Base-by-base conservation (phyloP, 495 filamentous ascomycete species). In the Neurospora intermedia region DNA sequence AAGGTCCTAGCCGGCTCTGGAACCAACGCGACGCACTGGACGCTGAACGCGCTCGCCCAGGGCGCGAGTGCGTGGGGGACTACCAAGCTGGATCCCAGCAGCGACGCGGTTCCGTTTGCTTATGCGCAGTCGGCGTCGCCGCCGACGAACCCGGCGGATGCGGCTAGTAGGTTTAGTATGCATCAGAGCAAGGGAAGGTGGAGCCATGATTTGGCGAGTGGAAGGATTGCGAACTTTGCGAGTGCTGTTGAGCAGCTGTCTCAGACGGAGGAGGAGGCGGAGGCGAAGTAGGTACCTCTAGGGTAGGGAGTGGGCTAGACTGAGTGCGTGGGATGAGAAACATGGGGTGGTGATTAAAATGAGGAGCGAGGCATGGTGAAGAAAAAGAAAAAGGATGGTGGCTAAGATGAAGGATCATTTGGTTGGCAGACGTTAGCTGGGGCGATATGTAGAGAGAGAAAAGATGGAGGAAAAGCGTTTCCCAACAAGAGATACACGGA, bases 21-120 rank as follows among this genome's bases (percentile, higher is more conserved):
- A 13, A 43, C 75, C 76, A 81, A 83, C 75, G 71, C 70, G 45
- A 83, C 82, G 4, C 82, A 83, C 75, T 83, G 82, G 82, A 78
- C 75, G 4, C 69, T 82, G 73, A 82, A 72, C 59, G 77, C 77
- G 11, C 76, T 83, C 23, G 80, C 78, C 76, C 77, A 79, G 76
- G 82, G 81, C 59, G 78, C 80, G 75, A 82, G 79, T 69, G 71
- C 75, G 2, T 83, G 77, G 76, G 76, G 77, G 38, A 79, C 69
- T 66, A 76, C 78, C 71, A 77, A 77, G 72, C 78, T 85, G 11
- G 77, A 85, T 75, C 82, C 84, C 2, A 73, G 76, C 16, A 80
- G 80, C 70, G 80, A 73, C 35, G 77, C 77, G 16, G 81, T 81
- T 66, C 77, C 76, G 71, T 79, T 85, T 62, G 83, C 82, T 10